phyloP scores from a whole-genome alignment of 2,329 filamentous ascomycete species.

The Colletotrichum sp. region DNA sequence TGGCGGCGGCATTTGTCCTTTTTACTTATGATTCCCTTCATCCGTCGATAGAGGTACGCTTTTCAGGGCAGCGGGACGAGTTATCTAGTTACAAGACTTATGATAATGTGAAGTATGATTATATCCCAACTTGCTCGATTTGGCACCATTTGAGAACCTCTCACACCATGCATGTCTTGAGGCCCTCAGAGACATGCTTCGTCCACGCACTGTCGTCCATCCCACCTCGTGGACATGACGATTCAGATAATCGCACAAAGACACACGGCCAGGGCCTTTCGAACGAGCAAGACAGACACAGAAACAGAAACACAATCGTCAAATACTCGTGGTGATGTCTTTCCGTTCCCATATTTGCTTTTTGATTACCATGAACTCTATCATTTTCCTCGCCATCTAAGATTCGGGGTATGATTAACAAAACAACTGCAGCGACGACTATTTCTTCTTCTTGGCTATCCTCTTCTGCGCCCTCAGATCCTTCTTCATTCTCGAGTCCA shows the following conservation, averaged over 20 bases:
- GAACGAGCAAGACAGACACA: neutral
- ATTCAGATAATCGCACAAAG: neutral
- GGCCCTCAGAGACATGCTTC: neutral
- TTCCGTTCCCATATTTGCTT: neutral
- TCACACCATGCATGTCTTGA: neutral
- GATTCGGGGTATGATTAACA: constrained; percentile 5
- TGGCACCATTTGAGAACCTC: neutral
- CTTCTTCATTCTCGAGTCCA: constrained; percentile 95
- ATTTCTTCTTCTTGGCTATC: constrained; percentile 71
- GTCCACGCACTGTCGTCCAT: neutral
- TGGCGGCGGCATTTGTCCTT: neutral
- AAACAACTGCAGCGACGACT: constrained; percentile 21
- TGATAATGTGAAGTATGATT: neutral
- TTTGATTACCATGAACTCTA: constrained; percentile 8
- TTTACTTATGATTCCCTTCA: constrained; percentile 5
- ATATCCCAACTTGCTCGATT: neutral
- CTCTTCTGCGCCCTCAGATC: constrained; percentile 89
- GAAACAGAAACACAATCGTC: neutral
- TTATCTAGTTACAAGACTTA: neutral
- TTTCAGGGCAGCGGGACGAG: neutral
- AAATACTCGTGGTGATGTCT: neutral
- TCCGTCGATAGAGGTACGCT: neutral
- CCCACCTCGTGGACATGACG: neutral
- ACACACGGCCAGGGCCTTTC: neutral
- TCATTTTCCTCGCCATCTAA: constrained; percentile 1